Percentiles rank a stretch among this genome's conserved stretches.
Evolutionary conservation across 2,329 filamentous ascomycete species (phyloP).

Genomic region (Trichoderma lentiforme): DNA sequence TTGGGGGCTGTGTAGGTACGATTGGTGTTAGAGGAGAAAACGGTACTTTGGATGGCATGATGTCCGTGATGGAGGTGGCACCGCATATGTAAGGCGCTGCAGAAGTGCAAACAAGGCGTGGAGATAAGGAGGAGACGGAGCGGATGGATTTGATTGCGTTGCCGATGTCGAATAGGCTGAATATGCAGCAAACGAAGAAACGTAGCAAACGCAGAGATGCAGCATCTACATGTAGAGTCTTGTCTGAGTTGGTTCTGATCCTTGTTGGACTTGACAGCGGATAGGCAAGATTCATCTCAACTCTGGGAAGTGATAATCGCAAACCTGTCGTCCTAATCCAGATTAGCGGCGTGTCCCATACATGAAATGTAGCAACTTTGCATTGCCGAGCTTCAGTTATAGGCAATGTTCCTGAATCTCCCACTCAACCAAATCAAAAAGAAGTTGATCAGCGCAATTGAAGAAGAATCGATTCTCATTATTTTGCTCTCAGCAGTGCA

Average conservation of each 20-base stretch:
- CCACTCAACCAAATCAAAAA: neutral
- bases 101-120: neutral
- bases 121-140: neutral
- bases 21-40: neutral
- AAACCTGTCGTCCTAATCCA: neutral
- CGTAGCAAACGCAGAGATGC: neutral
- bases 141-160: neutral
- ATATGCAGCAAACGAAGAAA: neutral
- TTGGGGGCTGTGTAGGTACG: neutral
- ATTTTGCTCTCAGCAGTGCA: neutral
- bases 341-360: neutral
- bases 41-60: neutral
- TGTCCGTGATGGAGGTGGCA: neutral
- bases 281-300: neutral
- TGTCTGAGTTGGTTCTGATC: neutral
- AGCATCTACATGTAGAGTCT: neutral
- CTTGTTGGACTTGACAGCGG: neutral
- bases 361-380: neutral
- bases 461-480: neutral
- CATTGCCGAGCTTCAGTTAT: neutral
- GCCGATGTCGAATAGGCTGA: neutral
- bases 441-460: neutral
- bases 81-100: neutral
- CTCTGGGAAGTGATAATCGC: neutral
- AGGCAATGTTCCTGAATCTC: neutral